Percentiles rank a stretch among this genome's conserved stretches.
These are phyloP conservation scores for Exobasidium cylindrosporum DNA, from an alignment of 1,284 basidiomycete genomes.

Conservation along the genomic window DNA sequence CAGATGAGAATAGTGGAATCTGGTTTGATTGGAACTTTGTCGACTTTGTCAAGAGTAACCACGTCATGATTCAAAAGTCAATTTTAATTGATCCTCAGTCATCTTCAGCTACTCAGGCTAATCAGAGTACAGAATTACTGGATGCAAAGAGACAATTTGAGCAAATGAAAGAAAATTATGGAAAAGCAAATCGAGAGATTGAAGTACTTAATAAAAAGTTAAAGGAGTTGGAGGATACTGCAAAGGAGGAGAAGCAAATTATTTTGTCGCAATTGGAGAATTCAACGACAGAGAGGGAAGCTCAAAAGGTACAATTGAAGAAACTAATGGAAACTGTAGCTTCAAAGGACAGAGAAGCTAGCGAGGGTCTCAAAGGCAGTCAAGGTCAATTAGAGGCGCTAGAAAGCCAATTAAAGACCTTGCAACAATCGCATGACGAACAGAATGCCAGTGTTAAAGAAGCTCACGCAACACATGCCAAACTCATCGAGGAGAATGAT, in stretches of 20 bases:
- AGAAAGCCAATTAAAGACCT: neutral
- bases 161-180: conserved; percentile 32
- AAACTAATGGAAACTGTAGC: neutral
- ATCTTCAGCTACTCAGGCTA: conserved; percentile 27
- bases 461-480: neutral
- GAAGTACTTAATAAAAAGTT: conserved; percentile 28
- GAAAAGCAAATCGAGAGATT: conserved; percentile 30
- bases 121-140: conserved; percentile 39
- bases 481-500: neutral
- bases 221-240: conserved; percentile 57
- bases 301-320: neutral
- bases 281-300: neutral
- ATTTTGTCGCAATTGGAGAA: neutral
- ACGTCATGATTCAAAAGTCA: conserved; percentile 55
- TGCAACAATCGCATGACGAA: neutral
- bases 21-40: conserved; percentile 99
- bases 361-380: neutral
- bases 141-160: conserved; percentile 47
- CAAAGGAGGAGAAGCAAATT: neutral
- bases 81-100: conserved; percentile 44
- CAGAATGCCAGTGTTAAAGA: neutral
- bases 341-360: neutral
- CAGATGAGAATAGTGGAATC: conserved; percentile 71
- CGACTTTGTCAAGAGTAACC: conserved; percentile 97
- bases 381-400: neutral